These are phyloP conservation scores for Schizosaccharomyces pombe DNA, from an alignment of 805 yeast genomes.

Conservation along the genomic window DNA sequence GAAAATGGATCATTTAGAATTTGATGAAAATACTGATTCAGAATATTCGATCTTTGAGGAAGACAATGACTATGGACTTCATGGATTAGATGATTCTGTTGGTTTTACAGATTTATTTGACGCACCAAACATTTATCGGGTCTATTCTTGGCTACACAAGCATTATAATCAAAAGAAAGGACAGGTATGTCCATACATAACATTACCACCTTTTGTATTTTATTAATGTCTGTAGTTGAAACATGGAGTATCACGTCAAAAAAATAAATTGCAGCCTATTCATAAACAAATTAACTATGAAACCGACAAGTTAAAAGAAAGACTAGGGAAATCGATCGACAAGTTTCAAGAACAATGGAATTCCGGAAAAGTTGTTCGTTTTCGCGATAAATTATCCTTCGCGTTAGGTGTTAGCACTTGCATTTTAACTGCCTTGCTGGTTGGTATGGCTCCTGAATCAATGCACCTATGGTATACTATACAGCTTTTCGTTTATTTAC, in stretches of 20 bases:
- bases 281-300: constrained; percentile 11
- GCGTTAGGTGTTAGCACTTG: constrained; percentile 46
- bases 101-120: background rate
- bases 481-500: constrained; percentile 42
- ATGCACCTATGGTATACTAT: constrained; percentile 56
- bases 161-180: background rate
- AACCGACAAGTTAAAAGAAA: constrained; percentile 14
- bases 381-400: constrained; percentile 58
- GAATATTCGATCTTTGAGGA: background rate
- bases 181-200: too few species aligned
- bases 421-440: constrained; percentile 46
- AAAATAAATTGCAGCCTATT: background rate
- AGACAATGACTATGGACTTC: background rate
- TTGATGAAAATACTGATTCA: background rate
- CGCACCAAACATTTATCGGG: background rate
- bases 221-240: background rate
- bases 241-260: background rate
- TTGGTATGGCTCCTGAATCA: constrained; percentile 54
- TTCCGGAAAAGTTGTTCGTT: constrained; percentile 14
- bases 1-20: background rate
- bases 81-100: background rate
- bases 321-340: constrained; percentile 13
- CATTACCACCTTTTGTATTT: background rate
- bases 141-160: background rate
- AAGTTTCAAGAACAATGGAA: constrained; percentile 14